A percentile compares a stretch with the other conserved stretches of the same genome.
These are phyloP conservation scores for Fusarium sp. DNA, from an alignment of 2,329 filamentous ascomycete species.

Conservation along the genomic window DNA sequence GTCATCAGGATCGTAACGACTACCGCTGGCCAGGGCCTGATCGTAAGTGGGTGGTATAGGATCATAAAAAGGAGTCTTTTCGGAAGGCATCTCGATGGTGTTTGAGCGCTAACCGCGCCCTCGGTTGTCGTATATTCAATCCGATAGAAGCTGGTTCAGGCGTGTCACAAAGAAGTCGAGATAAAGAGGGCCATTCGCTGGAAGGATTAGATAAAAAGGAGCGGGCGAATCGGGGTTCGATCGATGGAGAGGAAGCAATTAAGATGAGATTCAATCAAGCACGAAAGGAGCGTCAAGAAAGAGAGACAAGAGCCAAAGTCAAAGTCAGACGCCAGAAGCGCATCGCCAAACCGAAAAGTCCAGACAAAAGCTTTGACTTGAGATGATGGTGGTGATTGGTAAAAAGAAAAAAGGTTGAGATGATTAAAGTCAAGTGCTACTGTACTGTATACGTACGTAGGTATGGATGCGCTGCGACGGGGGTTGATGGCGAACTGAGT, in stretches of 20 bases:
- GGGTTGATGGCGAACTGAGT: slow-evolving; percentile 40
- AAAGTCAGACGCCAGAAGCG: slow-evolving; percentile 31
- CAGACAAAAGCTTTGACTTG: slow-evolving; percentile 12
- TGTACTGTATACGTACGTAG: not conserved
- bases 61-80: slow-evolving; percentile 57
- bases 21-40: slow-evolving; percentile 53
- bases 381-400: slow-evolving; percentile 6
- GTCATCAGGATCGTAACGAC: slow-evolving; percentile 47
- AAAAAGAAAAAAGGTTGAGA: slow-evolving; percentile 21
- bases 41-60: slow-evolving; percentile 58
- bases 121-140: slow-evolving; percentile 22
- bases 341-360: slow-evolving; percentile 35
- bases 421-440: slow-evolving; percentile 14
- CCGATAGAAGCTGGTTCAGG: slow-evolving; percentile 1
- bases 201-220: slow-evolving; percentile 30
- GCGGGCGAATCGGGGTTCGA: slow-evolving; percentile 24
- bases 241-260: slow-evolving; percentile 23
- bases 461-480: slow-evolving; percentile 30
- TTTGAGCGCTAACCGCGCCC: slow-evolving; percentile 35
- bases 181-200: slow-evolving; percentile 30
- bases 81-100: slow-evolving; percentile 49
- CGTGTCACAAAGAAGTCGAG: slow-evolving; percentile 12
- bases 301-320: slow-evolving; percentile 37
- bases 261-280: slow-evolving; percentile 13
- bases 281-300: slow-evolving; percentile 44